Percentiles rank a stretch among this genome's conserved stretches.
Evolutionary conservation across 805 yeast species (phyloP).

Genomic region (Torulaspora microellipsoides): DNA sequence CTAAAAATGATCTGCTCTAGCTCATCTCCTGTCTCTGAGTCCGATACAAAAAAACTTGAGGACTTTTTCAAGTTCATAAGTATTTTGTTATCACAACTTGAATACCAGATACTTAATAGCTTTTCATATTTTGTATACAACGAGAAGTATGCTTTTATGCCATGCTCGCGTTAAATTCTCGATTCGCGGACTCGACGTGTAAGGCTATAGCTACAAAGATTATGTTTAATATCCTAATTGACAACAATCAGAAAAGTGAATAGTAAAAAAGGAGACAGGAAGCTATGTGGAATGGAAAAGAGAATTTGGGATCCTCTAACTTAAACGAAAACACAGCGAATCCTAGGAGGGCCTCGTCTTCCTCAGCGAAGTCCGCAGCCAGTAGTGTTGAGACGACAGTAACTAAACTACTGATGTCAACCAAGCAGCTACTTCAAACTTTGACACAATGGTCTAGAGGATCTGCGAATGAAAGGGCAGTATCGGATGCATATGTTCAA

Average conservation of each 20-base stretch:
- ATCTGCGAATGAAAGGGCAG: slow-evolving; percentile 74
- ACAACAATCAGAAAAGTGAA: no score
- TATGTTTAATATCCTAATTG: no score
- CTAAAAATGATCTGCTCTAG: slow-evolving; percentile 1
- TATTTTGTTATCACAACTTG: neutral
- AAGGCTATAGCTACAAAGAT: no score
- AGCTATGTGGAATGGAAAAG: neutral
- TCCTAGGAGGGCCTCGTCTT: slow-evolving; percentile 16
- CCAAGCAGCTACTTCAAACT: slow-evolving; percentile 82
- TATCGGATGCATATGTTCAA: slow-evolving; percentile 85
- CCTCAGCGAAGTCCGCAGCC: slow-evolving; percentile 22
- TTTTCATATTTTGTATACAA: no score
- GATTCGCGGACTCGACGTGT: no score
- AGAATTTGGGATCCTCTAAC: neutral
- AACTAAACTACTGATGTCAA: slow-evolving; percentile 74
- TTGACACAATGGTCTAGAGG: slow-evolving; percentile 86
- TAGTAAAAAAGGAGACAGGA: no score
- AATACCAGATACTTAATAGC: no score
- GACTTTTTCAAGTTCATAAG: slow-evolving; percentile 15
- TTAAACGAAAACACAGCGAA: neutral
- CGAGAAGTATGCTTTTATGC: no score
- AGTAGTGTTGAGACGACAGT: slow-evolving; percentile 73
- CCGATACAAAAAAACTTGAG: slow-evolving; percentile 22
- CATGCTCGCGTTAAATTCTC: no score
- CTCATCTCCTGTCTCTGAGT: slow-evolving; percentile 26